phyloP scores from a whole-genome alignment of 768 basidiomycete species.

The Chalciporus pseudorubinellus region DNA sequence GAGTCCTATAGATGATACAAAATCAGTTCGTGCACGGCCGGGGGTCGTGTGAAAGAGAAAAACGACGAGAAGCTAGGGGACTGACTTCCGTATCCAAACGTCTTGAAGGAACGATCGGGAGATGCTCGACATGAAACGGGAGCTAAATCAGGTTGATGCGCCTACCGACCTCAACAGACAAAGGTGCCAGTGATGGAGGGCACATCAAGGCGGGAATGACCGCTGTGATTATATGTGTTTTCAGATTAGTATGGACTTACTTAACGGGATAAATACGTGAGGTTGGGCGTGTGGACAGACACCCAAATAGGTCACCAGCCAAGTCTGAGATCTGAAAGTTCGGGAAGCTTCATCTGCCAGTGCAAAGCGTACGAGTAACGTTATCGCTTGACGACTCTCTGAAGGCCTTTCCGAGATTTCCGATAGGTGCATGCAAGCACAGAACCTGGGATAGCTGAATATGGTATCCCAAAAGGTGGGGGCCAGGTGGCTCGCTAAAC shows the following conservation, averaged over 20 bases:
- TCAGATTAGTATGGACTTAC: too few species aligned
- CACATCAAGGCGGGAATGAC: not conserved
- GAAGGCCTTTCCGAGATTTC: too few species aligned
- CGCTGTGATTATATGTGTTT: not conserved
- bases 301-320: too few species aligned
- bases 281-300: too few species aligned
- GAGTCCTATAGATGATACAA: conserved; percentile 1
- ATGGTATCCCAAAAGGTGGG: too few species aligned
- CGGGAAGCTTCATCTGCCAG: not conserved
- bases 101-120: not conserved
- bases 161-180: not conserved
- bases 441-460: too few species aligned
- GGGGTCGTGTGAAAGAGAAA: not conserved
- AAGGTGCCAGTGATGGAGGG: not conserved
- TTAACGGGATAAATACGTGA: too few species aligned
- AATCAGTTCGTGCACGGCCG: not conserved
- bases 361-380: not conserved
- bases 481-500: too few species aligned
- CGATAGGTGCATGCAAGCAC: too few species aligned
- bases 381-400: too few species aligned
- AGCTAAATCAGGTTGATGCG: not conserved
- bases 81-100: conserved; percentile 7
- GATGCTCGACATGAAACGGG: conserved; percentile 1
- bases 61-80: not conserved
- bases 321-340: not conserved